Percentiles rank a stretch among this genome's conserved stretches.
phyloP scores from a whole-genome alignment of 371 early-diverging fungal genomes.

The Lichtheimia ramosa region DNA sequence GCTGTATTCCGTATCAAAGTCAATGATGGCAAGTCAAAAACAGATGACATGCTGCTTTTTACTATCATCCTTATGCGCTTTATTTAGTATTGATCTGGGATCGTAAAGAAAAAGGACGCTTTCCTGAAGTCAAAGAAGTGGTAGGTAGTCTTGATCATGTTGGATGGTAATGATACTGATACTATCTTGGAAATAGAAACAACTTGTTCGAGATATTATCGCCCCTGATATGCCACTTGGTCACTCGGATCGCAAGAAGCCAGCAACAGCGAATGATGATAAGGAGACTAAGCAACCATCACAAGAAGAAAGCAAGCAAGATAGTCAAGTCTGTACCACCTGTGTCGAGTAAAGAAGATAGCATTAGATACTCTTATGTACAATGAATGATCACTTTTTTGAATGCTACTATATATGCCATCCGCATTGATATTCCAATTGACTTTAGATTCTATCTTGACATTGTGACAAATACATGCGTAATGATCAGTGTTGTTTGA shows the following conservation, averaged over 20 bases:
- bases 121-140: slow-evolving; percentile 76
- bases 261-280: background rate
- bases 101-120: slow-evolving; percentile 62
- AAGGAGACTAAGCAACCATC: no score
- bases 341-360: slow-evolving; percentile 12
- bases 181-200: slow-evolving; percentile 45
- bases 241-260: slow-evolving; percentile 44
- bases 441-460: no score
- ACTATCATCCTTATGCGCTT: background rate
- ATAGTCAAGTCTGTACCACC: slow-evolving; percentile 9
- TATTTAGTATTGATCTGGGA: slow-evolving; percentile 59
- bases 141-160: slow-evolving; percentile 19
- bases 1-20: slow-evolving; percentile 65
- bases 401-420: no score
- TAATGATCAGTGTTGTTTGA: no score
- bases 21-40: slow-evolving; percentile 46
- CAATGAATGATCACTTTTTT: no score
- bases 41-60: background rate
- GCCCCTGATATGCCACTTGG: slow-evolving; percentile 71
- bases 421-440: no score
- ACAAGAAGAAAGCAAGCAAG: background rate
- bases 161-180: no score
- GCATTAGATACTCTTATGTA: no score
- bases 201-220: slow-evolving; percentile 62
- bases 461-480: no score